These are phyloP conservation scores for Cicer cuneatum DNA, from an alignment of 306 rosid genomes.

Conservation along the genomic window DNA sequence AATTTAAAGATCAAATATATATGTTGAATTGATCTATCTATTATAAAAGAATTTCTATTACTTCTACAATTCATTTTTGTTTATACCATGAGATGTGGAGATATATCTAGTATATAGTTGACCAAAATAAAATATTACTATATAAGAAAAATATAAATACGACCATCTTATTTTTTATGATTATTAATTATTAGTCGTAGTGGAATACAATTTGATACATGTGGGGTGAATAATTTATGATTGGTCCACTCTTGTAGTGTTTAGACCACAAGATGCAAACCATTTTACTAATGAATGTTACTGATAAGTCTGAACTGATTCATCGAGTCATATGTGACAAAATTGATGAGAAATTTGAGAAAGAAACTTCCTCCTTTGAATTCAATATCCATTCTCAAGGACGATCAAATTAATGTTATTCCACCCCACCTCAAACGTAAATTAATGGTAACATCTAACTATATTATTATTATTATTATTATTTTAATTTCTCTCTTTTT, in stretches of 20 bases:
- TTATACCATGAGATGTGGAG: too few species aligned
- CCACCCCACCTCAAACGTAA: conserved; percentile 32
- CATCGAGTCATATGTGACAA: conserved; percentile 46
- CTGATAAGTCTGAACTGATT: conserved; percentile 17
- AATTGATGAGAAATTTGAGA: conserved; percentile 41
- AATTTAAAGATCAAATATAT: too few species aligned
- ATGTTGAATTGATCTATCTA: too few species aligned
- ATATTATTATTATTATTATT: background rate
- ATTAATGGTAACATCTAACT: background rate
- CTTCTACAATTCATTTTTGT: too few species aligned
- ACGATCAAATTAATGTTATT: conserved; percentile 42
- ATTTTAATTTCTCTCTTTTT: background rate
- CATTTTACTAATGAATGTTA: conserved; percentile 44
- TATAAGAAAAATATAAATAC: background rate
- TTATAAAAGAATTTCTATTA: too few species aligned
- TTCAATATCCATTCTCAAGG: conserved; percentile 37
- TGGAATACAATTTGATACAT: background rate
- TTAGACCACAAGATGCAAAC: conserved; percentile 47
- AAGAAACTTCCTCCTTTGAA: conserved; percentile 30
- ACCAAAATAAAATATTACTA: background rate
- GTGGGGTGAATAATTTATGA: conserved; percentile 32
- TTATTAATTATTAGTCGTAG: background rate
- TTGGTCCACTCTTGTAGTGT: conserved; percentile 32
- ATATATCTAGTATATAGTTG: too few species aligned
- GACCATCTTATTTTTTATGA: conserved; percentile 2